Percentiles rank a stretch among this genome's conserved stretches.
Evolutionary conservation across 768 basidiomycete genomes (phyloP).

Genomic region (Cyclocybe cylindracea): DNA sequence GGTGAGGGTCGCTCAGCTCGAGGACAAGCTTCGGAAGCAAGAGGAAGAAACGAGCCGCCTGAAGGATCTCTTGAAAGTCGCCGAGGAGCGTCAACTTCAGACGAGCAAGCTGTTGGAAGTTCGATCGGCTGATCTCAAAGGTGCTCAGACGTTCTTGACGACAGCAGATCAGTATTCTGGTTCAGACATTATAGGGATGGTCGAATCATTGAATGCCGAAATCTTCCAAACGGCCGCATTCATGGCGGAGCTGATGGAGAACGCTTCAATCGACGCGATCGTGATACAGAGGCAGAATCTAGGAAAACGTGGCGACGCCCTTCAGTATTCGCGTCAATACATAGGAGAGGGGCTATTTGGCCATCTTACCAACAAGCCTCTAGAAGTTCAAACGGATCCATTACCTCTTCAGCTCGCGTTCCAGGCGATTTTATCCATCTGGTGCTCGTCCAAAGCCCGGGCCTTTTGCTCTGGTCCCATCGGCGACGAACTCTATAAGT

Average conservation of each 20-base stretch:
- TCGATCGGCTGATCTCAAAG: slow-evolving; percentile 39
- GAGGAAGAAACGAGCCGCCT: slow-evolving; percentile 7
- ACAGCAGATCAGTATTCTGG: slow-evolving; percentile 45
- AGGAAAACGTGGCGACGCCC: background rate
- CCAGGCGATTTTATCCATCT: slow-evolving; percentile 13
- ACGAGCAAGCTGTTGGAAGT: slow-evolving; percentile 24
- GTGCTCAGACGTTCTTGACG: slow-evolving; percentile 42
- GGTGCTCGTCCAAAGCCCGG: slow-evolving; percentile 6
- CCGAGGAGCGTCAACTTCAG: slow-evolving; percentile 18
- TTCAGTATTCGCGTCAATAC: background rate
- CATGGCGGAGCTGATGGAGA: slow-evolving; percentile 36
- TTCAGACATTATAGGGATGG: slow-evolving; percentile 38
- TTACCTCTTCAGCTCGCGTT: slow-evolving; percentile 22
- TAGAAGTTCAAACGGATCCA: slow-evolving; percentile 13
- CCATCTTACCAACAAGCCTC: slow-evolving; percentile 12
- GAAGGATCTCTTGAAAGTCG: slow-evolving; percentile 13
- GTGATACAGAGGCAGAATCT: background rate
- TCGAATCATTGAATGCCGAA: slow-evolving; percentile 47
- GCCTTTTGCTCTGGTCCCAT: background rate
- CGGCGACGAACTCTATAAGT: background rate
- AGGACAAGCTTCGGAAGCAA: slow-evolving; percentile 3
- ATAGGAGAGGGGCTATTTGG: slow-evolving; percentile 15
- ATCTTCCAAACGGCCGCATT: slow-evolving; percentile 46
- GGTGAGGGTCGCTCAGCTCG: background rate
- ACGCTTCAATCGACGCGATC: slow-evolving; percentile 4